Percentiles rank a stretch among this genome's conserved stretches.
Evolutionary conservation across 345 rosid genomes (phyloP).

Genomic region (Citrus hindsii): DNA sequence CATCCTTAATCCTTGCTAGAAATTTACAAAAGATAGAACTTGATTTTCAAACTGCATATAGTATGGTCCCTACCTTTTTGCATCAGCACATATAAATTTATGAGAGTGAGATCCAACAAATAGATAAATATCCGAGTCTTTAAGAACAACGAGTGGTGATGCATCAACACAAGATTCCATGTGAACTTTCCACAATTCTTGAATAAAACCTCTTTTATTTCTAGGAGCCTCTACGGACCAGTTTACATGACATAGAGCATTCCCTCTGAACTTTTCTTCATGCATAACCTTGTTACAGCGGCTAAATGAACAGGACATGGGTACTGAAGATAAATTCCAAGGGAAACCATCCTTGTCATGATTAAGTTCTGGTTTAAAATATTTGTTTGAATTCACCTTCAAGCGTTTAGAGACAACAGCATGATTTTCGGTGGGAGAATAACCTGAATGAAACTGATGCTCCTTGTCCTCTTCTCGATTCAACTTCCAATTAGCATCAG

Average conservation of each 20-base stretch:
- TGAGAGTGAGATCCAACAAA: constrained; percentile 91
- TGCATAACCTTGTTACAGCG: constrained; percentile 70
- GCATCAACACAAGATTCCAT: constrained; percentile 96
- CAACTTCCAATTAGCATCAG: constrained; percentile 22
- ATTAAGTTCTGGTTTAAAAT: constrained; percentile 18
- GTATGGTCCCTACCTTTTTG: constrained; percentile 50
- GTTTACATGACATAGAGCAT: constrained; percentile 24
- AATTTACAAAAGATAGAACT: background rate
- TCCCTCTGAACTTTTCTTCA: constrained; percentile 24
- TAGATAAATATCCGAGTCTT: constrained; percentile 52
- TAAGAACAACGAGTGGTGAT: constrained; percentile 71
- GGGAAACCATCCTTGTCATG: constrained; percentile 17
- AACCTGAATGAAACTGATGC: constrained; percentile 22
- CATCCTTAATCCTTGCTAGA: background rate
- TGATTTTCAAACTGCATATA: background rate
- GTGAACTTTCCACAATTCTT: constrained; percentile 78
- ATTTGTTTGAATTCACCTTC: constrained; percentile 36
- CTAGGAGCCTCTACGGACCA: constrained; percentile 40
- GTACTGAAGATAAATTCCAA: constrained; percentile 41
- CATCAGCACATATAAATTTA: constrained; percentile 64
- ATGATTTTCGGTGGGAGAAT: constrained; percentile 24
- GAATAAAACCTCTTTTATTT: constrained; percentile 38
- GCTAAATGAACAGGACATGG: constrained; percentile 54
- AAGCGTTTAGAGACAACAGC: constrained; percentile 39
- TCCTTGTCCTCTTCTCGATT: constrained; percentile 27